phyloP scores from a whole-genome alignment of 225 moss, liverwort and hornwort genomes.

The Climacium dendroides region DNA sequence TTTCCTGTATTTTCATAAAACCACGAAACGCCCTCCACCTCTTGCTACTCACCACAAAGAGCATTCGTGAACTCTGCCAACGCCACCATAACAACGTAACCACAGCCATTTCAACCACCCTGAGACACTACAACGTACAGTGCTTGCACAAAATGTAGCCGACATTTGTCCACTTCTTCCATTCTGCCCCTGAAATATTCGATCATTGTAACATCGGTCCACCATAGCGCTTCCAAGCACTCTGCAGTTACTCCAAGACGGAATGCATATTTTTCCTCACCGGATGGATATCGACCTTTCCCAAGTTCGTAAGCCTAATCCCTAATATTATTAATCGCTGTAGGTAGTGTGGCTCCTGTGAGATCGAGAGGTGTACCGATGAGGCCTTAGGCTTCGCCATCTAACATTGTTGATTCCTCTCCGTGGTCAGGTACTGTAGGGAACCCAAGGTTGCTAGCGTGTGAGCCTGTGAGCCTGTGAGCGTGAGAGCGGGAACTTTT shows the following conservation, averaged over 20 bases:
- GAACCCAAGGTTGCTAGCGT: no score
- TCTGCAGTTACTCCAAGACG: neutral
- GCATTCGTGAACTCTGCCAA: neutral
- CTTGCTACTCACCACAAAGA: neutral
- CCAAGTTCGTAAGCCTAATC: neutral
- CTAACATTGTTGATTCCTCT: neutral
- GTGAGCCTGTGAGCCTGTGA: no score
- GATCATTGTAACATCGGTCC: neutral
- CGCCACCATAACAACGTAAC: neutral
- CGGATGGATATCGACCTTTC: neutral
- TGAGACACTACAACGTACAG: neutral
- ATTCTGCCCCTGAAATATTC: neutral
- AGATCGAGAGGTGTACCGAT: neutral
- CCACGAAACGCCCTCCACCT: neutral
- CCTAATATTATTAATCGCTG: neutral
- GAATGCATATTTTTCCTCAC: neutral
- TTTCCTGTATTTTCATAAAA: no score
- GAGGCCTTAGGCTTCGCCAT: neutral
- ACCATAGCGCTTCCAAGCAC: neutral
- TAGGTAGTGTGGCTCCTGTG: neutral
- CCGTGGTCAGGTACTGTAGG: accelerated
- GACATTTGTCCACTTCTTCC: neutral
- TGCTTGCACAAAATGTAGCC: neutral
- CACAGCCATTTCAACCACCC: neutral
- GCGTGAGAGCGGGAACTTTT: no score